Percentiles rank a stretch among this genome's conserved stretches.
These are phyloP conservation scores for Sordariomycetes sp. DNA, from an alignment of 2,329 filamentous ascomycete genomes.

Conservation along the genomic window DNA sequence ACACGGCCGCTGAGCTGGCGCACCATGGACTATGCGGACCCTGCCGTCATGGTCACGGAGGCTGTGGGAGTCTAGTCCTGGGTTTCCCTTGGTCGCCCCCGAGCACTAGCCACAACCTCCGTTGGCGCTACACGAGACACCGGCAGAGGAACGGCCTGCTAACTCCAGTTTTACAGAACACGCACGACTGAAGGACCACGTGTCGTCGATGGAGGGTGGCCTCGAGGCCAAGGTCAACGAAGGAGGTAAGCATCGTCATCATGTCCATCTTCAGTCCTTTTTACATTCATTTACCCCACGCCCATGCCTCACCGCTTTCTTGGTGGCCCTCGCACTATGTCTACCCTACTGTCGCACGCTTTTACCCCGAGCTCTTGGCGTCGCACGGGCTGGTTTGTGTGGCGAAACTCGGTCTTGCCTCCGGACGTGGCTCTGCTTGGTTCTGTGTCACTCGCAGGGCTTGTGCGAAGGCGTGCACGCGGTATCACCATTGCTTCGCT, in stretches of 20 bases:
- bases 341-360: background rate
- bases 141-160: background rate
- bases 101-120: background rate
- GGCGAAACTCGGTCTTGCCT: background rate
- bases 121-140: background rate
- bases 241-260: conserved; percentile 59
- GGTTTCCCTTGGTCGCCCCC: background rate
- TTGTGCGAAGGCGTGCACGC: background rate
- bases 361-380: background rate
- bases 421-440: background rate
- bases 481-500: no score
- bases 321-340: background rate
- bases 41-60: background rate
- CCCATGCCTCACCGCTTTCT: background rate
- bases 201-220: conserved; percentile 76
- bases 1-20: background rate
- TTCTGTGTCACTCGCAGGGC: background rate
- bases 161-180: conserved; percentile 49
- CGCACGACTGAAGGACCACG: conserved; percentile 84
- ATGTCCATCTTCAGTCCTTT: conserved; percentile 12
- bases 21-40: background rate
- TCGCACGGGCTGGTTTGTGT: background rate
- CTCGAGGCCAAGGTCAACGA: conserved; percentile 86
- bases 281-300: background rate
- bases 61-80: background rate